Conservation (phyloP, 352 stramenopile genomes). For the Globisporangium echinulatum region DNA sequence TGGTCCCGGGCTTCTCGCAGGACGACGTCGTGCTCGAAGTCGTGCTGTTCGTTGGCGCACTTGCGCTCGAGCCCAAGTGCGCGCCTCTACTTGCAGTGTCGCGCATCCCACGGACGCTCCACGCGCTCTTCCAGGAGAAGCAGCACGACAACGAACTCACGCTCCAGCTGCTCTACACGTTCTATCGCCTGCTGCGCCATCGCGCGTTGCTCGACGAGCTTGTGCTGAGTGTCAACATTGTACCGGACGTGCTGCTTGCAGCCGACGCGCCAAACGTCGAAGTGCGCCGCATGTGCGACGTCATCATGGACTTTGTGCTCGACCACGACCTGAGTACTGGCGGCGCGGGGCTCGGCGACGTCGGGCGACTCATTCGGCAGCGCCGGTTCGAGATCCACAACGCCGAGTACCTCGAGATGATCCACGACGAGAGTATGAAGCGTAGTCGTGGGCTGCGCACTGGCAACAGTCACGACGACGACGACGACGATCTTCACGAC, state of each 20-base stretch:
- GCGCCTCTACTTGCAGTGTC: constrained; percentile 70
- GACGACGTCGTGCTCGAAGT: constrained; percentile 91
- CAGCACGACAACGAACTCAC: constrained; percentile 84
- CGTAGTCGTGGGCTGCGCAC: constrained; percentile 10
- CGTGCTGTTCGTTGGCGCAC: constrained; percentile 76
- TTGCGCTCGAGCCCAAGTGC: constrained; percentile 82
- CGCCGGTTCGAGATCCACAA: constrained; percentile 85
- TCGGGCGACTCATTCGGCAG: constrained; percentile 72
- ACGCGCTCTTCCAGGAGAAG: constrained; percentile 82
- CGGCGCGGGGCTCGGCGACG: constrained; percentile 45
- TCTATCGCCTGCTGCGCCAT: constrained; percentile 73
- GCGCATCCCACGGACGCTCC: constrained; percentile 63
- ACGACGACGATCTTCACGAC: not conserved
- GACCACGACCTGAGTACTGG: constrained; percentile 68
- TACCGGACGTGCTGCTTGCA: constrained; percentile 72
- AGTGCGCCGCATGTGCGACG: constrained; percentile 80
- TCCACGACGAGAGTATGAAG: constrained; percentile 43
- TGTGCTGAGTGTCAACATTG: constrained; percentile 62
- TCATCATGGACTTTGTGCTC: constrained; percentile 82
- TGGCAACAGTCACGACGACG: not conserved
- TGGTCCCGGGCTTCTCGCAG: constrained; percentile 89
- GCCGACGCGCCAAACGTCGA: constrained; percentile 75
- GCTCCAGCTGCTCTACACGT: constrained; percentile 72
- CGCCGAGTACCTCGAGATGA: constrained; percentile 81
- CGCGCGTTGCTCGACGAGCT: constrained; percentile 78